Evolutionary conservation across 2,329 filamentous ascomycete species (phyloP).

Genomic region (Phialophora verrucosa): DNA sequence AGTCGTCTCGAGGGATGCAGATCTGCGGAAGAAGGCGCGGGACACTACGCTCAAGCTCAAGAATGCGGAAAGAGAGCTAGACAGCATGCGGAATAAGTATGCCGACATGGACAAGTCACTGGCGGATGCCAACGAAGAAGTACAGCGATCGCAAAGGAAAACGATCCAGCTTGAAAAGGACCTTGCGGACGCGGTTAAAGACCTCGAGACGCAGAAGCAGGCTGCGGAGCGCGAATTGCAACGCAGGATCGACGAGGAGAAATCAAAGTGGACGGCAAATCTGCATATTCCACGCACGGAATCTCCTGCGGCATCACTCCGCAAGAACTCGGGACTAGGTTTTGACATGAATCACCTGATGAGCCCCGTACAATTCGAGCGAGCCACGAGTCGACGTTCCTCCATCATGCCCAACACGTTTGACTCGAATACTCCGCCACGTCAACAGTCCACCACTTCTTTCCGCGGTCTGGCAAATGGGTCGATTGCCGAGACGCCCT

Average conservation of each 20-base stretch:
- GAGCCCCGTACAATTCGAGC: conserved; percentile 43
- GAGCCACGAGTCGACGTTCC: conserved; percentile 50
- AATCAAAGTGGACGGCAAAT: conserved; percentile 61
- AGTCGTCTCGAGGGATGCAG: conserved; percentile 77
- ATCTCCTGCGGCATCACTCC: conserved; percentile 51
- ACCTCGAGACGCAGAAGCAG: conserved; percentile 65
- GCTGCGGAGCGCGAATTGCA: conserved; percentile 62
- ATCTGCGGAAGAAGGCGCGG: conserved; percentile 85
- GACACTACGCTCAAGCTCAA: conserved; percentile 75
- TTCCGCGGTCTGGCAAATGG: conserved; percentile 48
- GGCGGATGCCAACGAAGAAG: conserved; percentile 67
- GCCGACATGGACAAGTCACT: conserved; percentile 60
- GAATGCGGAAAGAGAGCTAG: conserved; percentile 80
- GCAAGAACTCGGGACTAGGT: conserved; percentile 44
- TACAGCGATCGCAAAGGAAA: conserved; percentile 52
- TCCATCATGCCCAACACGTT: conserved; percentile 45
- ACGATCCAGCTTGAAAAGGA: conserved; percentile 63
- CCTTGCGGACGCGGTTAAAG: conserved; percentile 62
- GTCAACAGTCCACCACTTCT: conserved; percentile 55
- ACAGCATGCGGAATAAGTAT: conserved; percentile 60
- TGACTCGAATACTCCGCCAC: conserved; percentile 48
- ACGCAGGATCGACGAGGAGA: conserved; percentile 69
- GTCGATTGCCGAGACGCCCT: conserved; percentile 51
- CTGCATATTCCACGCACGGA: conserved; percentile 48
- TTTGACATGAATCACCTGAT: conserved; percentile 47